These are phyloP conservation scores for Polytrichum commune DNA, from an alignment of 225 moss, liverwort and hornwort species.

Conservation along the genomic window DNA sequence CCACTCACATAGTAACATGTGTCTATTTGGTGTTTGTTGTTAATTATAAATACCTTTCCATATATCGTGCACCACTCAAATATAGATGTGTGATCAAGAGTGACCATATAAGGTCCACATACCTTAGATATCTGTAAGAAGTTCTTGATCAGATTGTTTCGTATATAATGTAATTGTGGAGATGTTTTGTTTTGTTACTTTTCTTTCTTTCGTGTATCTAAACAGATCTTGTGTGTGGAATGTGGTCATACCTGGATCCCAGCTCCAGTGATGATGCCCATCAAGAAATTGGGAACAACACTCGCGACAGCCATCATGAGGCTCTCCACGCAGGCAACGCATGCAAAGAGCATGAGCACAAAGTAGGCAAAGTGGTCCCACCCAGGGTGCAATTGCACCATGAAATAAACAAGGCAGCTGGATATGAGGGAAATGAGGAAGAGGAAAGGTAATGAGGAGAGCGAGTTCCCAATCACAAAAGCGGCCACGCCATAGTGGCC, in stretches of 20 bases:
- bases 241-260: slow-evolving; percentile 41
- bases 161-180: background rate
- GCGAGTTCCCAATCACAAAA: slow-evolving; percentile 49
- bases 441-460: slow-evolving; percentile 45
- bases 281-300: slow-evolving; percentile 47
- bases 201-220: background rate
- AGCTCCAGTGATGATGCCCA: slow-evolving; percentile 54
- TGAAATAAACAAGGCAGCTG: slow-evolving; percentile 35
- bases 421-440: slow-evolving; percentile 44
- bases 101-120: background rate
- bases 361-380: slow-evolving; percentile 52
- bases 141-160: too few relatives aligned
- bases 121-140: background rate
- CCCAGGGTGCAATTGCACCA: slow-evolving; percentile 47
- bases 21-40: too few relatives aligned
- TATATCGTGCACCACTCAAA: too few relatives aligned
- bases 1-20: too few relatives aligned
- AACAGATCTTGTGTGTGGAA: background rate
- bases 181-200: background rate
- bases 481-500: slow-evolving; percentile 56
- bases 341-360: slow-evolving; percentile 46
- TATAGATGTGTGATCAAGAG: too few relatives aligned
- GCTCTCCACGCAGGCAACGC: slow-evolving; percentile 48
- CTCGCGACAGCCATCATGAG: slow-evolving; percentile 59
- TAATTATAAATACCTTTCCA: too few relatives aligned